Evolutionary conservation across 495 filamentous ascomycete genomes (phyloP).

Genomic region (Oidiodendron maius): DNA sequence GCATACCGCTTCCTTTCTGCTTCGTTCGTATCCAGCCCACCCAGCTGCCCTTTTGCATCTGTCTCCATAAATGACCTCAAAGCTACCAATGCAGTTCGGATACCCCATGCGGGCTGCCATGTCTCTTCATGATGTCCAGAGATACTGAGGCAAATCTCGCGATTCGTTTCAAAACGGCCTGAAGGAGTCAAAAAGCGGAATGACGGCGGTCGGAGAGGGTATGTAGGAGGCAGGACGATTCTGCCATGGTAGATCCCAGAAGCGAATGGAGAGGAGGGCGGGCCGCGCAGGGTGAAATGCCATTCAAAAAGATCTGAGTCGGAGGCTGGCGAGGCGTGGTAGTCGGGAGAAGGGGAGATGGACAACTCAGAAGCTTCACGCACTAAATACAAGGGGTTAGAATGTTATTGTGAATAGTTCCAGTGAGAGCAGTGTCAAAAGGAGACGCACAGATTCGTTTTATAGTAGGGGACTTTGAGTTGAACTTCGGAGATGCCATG

Average conservation of each 20-base stretch:
- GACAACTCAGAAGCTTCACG: conserved; percentile 43
- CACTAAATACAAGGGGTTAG: conserved; percentile 12
- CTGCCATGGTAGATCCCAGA: conserved; percentile 89
- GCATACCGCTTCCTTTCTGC: conserved; percentile 61
- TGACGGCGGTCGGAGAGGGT: conserved; percentile 82
- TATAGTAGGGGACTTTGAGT: conserved; percentile 75
- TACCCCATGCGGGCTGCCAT: conserved; percentile 97
- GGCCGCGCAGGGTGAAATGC: conserved; percentile 97
- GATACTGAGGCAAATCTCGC: conserved; percentile 93
- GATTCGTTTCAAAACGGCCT: conserved; percentile 92
- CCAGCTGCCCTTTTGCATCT: conserved; percentile 72
- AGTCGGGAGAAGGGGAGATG: conserved; percentile 69
- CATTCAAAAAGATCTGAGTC: conserved; percentile 86
- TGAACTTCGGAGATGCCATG: conserved; percentile 34
- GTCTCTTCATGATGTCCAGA: conserved; percentile 94
- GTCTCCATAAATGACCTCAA: conserved; percentile 66
- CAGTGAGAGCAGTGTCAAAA: neutral
- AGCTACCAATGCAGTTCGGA: conserved; percentile 71
- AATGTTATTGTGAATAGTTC: neutral
- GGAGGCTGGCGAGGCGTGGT: conserved; percentile 76
- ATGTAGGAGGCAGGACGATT: conserved; percentile 81
- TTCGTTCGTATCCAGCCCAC: conserved; percentile 71
- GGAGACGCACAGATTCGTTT: conserved; percentile 60
- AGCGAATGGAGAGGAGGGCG: conserved; percentile 72
- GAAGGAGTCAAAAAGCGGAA: conserved; percentile 93